Base-by-base conservation (phyloP, 352 stramenopile species). In the Pythium chondricola region DNA sequence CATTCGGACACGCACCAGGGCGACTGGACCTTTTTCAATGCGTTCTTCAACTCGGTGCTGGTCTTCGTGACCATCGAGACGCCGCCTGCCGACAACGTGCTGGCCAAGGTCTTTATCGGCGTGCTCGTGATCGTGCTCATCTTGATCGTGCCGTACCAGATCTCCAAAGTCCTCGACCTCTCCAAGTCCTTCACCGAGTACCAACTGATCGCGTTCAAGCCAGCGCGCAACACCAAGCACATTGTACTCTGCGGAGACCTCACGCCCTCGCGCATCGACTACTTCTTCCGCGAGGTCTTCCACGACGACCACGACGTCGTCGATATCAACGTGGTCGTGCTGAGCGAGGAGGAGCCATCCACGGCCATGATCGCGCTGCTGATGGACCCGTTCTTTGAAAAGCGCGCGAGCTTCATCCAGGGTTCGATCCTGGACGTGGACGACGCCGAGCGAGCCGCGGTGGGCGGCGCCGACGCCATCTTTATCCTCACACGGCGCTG, bases 11-110 rank as follows among this genome's bases (percentile, higher is more conserved):
- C 81, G 25, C 67, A 84, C 22, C 57, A 69, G 4, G 81, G 81
- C 31, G 80, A 93, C 41, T 93, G 82, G 82, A 93, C 82, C 2
- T 93, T 90, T 44, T 93, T 93, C 64, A 91, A 91, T 49, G 67
- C 82, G 20, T 89, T 88, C 39, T 93, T 93, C 69, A 93, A 93
- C 46, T 93, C 82, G 18, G 72, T 93, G 7, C 78, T 93, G 50
- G 80, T 88, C 16, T 93, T 93, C 18, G 82, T 93, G 37, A 90
- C 82, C 11, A 93, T 93, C 49, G 73, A 90, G 48, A 88, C 80
- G 26, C 82, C 82, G 9, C 81, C 82, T 2, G 80, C 82, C 5
- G 79, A 93, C 43, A 93, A 90, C 45, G 61, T 66, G n/a, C 66
- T 93, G 17, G 77, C 82, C 16, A 89, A 91, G 54, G 49, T 85